Conservation (phyloP, 2,329 filamentous ascomycete species). For the Sporothrix curviconia region DNA sequence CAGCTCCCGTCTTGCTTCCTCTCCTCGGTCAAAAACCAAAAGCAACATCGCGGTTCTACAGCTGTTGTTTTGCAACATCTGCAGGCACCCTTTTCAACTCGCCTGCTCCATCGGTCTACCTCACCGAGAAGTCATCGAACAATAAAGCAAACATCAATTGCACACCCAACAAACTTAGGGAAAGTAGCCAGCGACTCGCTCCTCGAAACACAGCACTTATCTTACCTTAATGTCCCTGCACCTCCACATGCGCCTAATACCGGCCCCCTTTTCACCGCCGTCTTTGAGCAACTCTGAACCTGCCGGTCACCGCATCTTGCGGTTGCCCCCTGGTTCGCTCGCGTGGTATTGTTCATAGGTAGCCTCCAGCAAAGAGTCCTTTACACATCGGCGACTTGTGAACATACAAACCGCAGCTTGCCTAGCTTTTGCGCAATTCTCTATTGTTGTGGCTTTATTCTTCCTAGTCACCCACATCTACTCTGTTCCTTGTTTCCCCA, state of each 20-base stretch:
- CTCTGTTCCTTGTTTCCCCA: neutral
- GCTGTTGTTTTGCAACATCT: neutral
- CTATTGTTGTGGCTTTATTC: neutral
- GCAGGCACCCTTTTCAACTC: too few species aligned
- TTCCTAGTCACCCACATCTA: neutral
- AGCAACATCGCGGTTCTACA: too few species aligned
- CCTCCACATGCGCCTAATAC: neutral
- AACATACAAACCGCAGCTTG: neutral
- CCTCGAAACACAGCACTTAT: neutral
- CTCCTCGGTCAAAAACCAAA: too few species aligned
- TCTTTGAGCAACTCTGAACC: neutral
- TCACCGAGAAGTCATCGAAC: neutral
- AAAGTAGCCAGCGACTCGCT: neutral
- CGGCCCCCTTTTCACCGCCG: constrained; percentile 11
- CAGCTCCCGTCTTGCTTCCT: neutral
- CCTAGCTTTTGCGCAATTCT: neutral
- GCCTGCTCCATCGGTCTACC: neutral
- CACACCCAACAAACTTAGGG: too few species aligned
- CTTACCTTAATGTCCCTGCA: neutral
- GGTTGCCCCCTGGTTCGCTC: neutral
- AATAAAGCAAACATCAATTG: neutral
- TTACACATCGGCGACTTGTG: neutral
- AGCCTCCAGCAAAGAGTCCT: neutral
- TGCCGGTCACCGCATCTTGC: constrained; percentile 14
- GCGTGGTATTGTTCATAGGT: neutral